These are phyloP conservation scores for Hypoxylon lienhwacheense DNA, from an alignment of 495 filamentous ascomycete species.

Conservation along the genomic window DNA sequence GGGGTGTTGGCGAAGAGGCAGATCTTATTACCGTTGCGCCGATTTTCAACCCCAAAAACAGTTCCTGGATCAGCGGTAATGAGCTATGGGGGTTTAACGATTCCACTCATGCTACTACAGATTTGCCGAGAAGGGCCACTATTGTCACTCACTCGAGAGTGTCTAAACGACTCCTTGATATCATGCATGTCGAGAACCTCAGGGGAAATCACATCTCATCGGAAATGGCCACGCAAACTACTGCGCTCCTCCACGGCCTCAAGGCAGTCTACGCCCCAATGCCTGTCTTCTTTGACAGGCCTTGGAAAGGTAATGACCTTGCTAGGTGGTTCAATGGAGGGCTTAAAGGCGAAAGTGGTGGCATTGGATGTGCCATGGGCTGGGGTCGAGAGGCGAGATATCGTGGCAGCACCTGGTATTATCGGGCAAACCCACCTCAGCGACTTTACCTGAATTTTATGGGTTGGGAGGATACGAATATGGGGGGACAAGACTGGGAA, in stretches of 20 bases:
- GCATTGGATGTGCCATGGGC: constrained; percentile 52
- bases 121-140: constrained; percentile 64
- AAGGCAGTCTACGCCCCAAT: constrained; percentile 71
- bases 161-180: constrained; percentile 62
- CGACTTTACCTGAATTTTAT: constrained; percentile 65
- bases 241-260: constrained; percentile 68
- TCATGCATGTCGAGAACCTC: constrained; percentile 65
- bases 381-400: constrained; percentile 58
- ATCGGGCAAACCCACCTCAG: constrained; percentile 53
- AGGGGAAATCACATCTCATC: constrained; percentile 64
- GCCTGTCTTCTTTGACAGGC: constrained; percentile 67
- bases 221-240: constrained; percentile 70
- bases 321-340: constrained; percentile 65
- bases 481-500: constrained; percentile 59
- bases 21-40: constrained; percentile 73
- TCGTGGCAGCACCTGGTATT: constrained; percentile 62
- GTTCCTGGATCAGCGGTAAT: constrained; percentile 63
- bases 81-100: constrained; percentile 64
- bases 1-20: constrained; percentile 76
- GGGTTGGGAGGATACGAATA: constrained; percentile 55
- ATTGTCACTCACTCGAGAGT: constrained; percentile 68
- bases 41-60: constrained; percentile 67
- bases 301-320: constrained; percentile 58
- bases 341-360: constrained; percentile 50
- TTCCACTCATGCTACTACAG: constrained; percentile 45